Percentiles rank a stretch among this genome's conserved stretches.
Evolutionary conservation across 805 yeast species (phyloP).

Genomic region (Candida pini): DNA sequence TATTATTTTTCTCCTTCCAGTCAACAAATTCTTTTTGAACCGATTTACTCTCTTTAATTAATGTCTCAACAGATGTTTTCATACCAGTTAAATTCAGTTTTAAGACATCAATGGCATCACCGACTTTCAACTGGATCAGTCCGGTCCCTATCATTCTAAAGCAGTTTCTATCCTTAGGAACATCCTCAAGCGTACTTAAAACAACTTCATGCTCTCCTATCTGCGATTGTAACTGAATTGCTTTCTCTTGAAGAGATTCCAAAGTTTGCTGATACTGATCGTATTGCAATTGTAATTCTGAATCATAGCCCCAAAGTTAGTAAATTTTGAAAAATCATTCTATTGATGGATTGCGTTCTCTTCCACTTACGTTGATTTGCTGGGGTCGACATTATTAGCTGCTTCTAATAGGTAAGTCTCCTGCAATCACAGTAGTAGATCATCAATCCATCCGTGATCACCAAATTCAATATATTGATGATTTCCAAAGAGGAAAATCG

Average conservation of each 20-base stretch:
- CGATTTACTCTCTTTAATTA: conserved; percentile 34
- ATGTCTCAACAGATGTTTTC: conserved; percentile 31
- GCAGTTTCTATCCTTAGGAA: conserved; percentile 64
- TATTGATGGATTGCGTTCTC: too few relatives aligned
- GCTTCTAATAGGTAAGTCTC: too few relatives aligned
- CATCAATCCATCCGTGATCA: too few relatives aligned
- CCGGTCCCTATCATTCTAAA: conserved; percentile 95
- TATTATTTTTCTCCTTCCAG: conserved; percentile 48
- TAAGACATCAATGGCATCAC: conserved; percentile 64
- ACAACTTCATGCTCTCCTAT: conserved; percentile 47
- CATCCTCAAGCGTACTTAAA: conserved; percentile 45
- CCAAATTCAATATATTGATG: too few relatives aligned
- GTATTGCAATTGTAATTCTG: conserved; percentile 43
- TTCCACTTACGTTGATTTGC: too few relatives aligned
- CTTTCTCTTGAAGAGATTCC: conserved; percentile 39
- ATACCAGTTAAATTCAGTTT: conserved; percentile 50
- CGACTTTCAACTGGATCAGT: conserved; percentile 73
- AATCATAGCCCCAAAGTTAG: too few relatives aligned
- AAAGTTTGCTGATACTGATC: conserved; percentile 47
- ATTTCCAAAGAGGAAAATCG: too few relatives aligned
- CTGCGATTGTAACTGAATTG: conserved; percentile 44
- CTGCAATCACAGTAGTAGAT: too few relatives aligned
- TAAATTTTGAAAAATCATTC: not conserved
- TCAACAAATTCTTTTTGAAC: conserved; percentile 37
- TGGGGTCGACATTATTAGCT: too few relatives aligned